Conservation (phyloP, 768 basidiomycete genomes). For the Boletus coccyginus region DNA sequence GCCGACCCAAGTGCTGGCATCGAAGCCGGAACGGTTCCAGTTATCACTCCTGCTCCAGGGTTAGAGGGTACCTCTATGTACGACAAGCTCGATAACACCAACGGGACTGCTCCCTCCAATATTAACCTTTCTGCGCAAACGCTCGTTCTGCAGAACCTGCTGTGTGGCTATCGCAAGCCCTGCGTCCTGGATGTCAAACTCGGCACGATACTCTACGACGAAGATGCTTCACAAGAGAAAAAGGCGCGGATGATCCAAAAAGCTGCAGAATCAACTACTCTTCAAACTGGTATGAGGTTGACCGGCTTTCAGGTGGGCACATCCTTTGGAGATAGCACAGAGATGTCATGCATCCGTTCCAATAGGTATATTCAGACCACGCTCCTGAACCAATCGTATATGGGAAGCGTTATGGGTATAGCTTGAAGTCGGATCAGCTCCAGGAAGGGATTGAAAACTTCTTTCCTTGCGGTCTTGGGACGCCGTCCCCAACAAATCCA, state of each 20-base stretch:
- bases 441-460: constrained; percentile 74
- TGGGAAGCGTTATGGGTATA: constrained; percentile 76
- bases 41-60: constrained; percentile 21
- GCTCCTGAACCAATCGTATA: constrained; percentile 56
- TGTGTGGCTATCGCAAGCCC: constrained; percentile 70
- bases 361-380: constrained; percentile 69
- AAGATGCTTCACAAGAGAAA: constrained; percentile 66
- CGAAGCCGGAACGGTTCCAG: constrained; percentile 11
- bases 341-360: neutral
- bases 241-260: constrained; percentile 69
- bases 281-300: constrained; percentile 73
- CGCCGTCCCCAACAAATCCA: constrained; percentile 4
- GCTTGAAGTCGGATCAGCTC: constrained; percentile 65
- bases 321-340: neutral
- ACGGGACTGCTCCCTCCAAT: neutral
- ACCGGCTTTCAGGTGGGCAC: constrained; percentile 85
- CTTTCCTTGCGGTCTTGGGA: constrained; percentile 54
- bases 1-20: constrained; percentile 11
- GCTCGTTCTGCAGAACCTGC: constrained; percentile 83
- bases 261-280: constrained; percentile 69
- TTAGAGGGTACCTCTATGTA: constrained; percentile 46
- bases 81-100: neutral
- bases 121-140: constrained; percentile 45
- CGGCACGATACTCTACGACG: constrained; percentile 84
- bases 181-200: constrained; percentile 93